A percentile compares a stretch with the other conserved stretches of the same genome.
phyloP scores from a whole-genome alignment of 2,329 filamentous ascomycete species.

The Beauveria medogensis region DNA sequence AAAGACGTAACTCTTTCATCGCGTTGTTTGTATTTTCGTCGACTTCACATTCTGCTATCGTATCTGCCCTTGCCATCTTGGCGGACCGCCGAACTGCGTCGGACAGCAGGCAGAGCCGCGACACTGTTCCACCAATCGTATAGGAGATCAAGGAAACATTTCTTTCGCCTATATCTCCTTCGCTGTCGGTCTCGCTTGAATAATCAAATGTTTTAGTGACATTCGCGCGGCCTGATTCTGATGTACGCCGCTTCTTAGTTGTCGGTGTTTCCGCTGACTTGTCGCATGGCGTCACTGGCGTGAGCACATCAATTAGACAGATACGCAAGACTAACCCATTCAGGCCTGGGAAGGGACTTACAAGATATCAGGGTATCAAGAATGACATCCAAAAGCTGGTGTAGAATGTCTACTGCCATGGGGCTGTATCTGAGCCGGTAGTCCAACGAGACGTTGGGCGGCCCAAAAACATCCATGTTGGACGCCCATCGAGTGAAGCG shows the following conservation, averaged over 20 bases:
- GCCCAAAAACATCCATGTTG: not conserved
- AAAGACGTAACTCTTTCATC: no score
- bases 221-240: not conserved
- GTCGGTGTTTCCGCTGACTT: not conserved
- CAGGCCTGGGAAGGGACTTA: not conserved
- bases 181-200: not conserved
- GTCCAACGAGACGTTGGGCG: not conserved
- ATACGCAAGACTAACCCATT: not conserved
- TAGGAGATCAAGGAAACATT: not conserved
- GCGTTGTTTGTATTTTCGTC: no score
- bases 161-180: not conserved
- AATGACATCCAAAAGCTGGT: not conserved
- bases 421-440: not conserved
- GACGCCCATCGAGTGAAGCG: not conserved
- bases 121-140: not conserved
- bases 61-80: no score
- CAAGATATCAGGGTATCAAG: not conserved
- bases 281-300: not conserved
- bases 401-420: not conserved
- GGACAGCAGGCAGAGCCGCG: not conserved
- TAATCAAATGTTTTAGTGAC: not conserved
- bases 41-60: no score
- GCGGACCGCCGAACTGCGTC: no score
- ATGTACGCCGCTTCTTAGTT: not conserved
- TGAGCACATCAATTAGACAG: not conserved